Base-by-base conservation (phyloP, 2,329 filamentous ascomycete genomes). In the Colletotrichum trifolii region DNA sequence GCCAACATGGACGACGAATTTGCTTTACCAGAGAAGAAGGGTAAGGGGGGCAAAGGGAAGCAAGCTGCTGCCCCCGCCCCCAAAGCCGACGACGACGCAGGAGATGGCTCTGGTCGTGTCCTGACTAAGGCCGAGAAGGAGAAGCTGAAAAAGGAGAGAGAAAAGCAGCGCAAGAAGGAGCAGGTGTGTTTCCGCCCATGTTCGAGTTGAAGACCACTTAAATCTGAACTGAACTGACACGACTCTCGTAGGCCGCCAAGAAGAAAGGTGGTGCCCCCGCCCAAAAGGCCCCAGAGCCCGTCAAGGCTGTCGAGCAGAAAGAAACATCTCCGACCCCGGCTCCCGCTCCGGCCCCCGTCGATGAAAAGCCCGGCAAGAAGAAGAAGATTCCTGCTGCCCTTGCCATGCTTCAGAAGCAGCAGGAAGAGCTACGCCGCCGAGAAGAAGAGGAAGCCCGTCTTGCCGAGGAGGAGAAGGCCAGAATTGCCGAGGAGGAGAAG, bases 51-150 rank as follows among this genome's bases (percentile, higher is more conserved):
- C 77, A 83, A 76, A 74, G 73, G 73, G 47, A 73, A 81, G 68
- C 77, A 79, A 47, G 75, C 78, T 15, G 76, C 82, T 68, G 81
- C 82, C 5, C 81, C 81, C 2, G 73, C 76, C 3, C 71, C 79
- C 46, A 73, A 74, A 7, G 82, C 80, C 12, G 80, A 74, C 6
- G 84, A 82, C 6, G 84, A 82, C 2, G 84, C 83, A 17, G 84
- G 83, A 15, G 83, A 80, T 10, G 82, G 83, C 64, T 25, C 25
- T 25, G 90, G 90, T 48, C 87, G 89, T 60, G 85, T 98, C 53
- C 89, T 98, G 81, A 97, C 93, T 43, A 99, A 98, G 87, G 96
- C 96, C 64, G 94, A 99, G 82, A 99, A 99, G 83, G 96, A 99
- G 78, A 97, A 93, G 80, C 85, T 95, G 74, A 98, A 95, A 86